phyloP scores from a whole-genome alignment of 768 basidiomycete species.

The Suillus alpinus region DNA sequence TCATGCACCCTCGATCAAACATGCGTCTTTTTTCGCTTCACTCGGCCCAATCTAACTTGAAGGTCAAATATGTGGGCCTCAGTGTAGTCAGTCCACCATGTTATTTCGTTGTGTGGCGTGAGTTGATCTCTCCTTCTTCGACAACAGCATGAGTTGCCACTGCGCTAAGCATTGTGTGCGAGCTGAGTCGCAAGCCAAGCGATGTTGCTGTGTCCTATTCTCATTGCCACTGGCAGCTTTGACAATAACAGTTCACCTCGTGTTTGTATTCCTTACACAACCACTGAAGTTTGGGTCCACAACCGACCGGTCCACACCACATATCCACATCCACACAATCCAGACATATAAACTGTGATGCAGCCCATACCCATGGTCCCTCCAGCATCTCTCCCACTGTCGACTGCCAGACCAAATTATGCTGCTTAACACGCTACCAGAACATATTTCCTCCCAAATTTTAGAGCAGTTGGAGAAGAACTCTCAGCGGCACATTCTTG shows the following conservation, averaged over 20 bases:
- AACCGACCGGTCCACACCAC: conserved; percentile 11
- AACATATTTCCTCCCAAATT: conserved; percentile 1
- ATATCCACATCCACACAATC: neutral
- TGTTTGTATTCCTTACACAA: conserved; percentile 18
- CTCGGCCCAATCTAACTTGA: neutral
- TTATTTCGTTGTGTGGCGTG: neutral
- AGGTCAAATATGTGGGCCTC: neutral
- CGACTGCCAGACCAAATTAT: neutral
- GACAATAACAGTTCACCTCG: conserved; percentile 17
- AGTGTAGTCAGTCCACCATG: neutral
- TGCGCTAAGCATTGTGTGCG: neutral
- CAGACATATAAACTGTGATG: conserved; percentile 16
- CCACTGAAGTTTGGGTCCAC: conserved; percentile 24
- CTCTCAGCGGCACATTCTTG: conserved; percentile 6
- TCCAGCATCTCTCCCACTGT: neutral
- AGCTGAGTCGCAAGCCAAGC: no score
- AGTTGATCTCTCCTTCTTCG: neutral
- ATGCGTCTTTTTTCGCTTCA: neutral
- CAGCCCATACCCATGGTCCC: neutral
- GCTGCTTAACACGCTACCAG: conserved; percentile 8
- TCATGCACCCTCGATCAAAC: neutral
- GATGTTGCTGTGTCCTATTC: neutral
- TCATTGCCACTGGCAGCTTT: conserved; percentile 8
- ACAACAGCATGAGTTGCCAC: neutral
- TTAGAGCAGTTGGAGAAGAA: conserved; percentile 15